These are phyloP conservation scores for Aspergillus puulaauensis DNA, from an alignment of 2,329 filamentous ascomycete species.

Conservation along the genomic window DNA sequence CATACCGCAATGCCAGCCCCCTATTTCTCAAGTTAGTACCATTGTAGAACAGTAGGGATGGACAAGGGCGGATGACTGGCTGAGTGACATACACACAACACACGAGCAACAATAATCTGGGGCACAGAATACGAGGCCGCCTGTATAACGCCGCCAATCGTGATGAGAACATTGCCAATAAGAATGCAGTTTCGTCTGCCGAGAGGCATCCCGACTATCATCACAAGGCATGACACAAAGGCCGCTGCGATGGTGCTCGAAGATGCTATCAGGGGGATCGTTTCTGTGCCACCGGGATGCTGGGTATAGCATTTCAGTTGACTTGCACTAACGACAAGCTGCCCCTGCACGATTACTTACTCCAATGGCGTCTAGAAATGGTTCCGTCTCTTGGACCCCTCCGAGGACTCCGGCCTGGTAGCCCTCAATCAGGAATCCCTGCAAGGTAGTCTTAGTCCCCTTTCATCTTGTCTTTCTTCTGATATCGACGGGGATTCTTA, in stretches of 20 bases:
- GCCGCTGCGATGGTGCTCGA: slow-evolving; percentile 20
- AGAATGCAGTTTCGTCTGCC: slow-evolving; percentile 14
- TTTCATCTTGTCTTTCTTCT: background rate
- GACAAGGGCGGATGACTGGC: too few relatives aligned
- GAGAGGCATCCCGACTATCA: slow-evolving; percentile 27
- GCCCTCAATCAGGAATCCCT: slow-evolving; percentile 28
- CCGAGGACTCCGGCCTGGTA: slow-evolving; percentile 27
- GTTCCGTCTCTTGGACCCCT: slow-evolving; percentile 20
- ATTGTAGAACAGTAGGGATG: background rate
- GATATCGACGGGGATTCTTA: background rate
- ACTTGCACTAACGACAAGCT: background rate
- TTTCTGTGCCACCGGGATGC: slow-evolving; percentile 1
- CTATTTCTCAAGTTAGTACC: background rate
- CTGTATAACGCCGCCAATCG: slow-evolving; percentile 29
- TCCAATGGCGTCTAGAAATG: slow-evolving; percentile 21
- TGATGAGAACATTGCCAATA: slow-evolving; percentile 27
- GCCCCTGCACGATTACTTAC: background rate
- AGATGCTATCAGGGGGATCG: slow-evolving; percentile 24
- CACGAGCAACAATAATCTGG: slow-evolving; percentile 30
- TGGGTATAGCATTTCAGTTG: background rate
- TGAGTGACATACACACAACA: slow-evolving; percentile 15
- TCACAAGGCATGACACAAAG: slow-evolving; percentile 24
- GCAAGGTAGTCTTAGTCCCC: background rate
- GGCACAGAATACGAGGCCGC: slow-evolving; percentile 27
- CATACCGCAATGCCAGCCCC: background rate